Conservation (phyloP, 108 stramenopile genomes). For the Conticribra weissflogii region DNA sequence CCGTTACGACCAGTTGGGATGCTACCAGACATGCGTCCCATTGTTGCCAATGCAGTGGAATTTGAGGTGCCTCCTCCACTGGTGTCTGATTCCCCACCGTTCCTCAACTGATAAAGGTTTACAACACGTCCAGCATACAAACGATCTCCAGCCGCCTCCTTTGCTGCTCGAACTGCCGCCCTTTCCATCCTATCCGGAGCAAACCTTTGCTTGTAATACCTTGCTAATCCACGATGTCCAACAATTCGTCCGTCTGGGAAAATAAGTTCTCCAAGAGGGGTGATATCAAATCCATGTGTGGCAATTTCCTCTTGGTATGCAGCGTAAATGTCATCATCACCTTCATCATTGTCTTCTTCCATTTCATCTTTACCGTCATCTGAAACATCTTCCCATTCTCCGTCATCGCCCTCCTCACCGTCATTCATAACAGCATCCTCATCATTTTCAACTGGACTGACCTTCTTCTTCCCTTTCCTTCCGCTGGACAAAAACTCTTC, state of each 20-base stretch:
- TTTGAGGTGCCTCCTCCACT: conserved; percentile 28
- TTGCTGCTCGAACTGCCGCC: conserved; percentile 71
- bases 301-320: conserved; percentile 82
- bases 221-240: conserved; percentile 78
- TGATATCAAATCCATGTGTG: conserved; percentile 84
- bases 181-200: conserved; percentile 46
- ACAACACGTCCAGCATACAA: conserved; percentile 73
- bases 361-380: conserved; percentile 41
- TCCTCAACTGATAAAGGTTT: conserved; percentile 43
- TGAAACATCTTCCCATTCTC: conserved; percentile 61
- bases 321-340: conserved; percentile 66
- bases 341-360: conserved; percentile 59
- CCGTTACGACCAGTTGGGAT: conserved; percentile 14
- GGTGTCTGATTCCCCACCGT: conserved; percentile 10
- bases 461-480: conserved; percentile 41
- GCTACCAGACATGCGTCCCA: conserved; percentile 6
- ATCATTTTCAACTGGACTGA: background rate
- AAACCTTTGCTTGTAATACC: conserved; percentile 87
- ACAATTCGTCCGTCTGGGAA: conserved; percentile 89
- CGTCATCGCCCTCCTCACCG: conserved; percentile 60
- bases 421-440: conserved; percentile 36
- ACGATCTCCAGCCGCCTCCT: conserved; percentile 77
- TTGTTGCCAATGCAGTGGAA: conserved; percentile 9
- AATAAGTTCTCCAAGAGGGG: conserved; percentile 84
- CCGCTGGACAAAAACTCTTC: conserved; percentile 45